A percentile compares a stretch with the other conserved stretches of the same genome.
phyloP scores from a whole-genome alignment of 73 alveolate species.

The Stentor coeruleus region DNA sequence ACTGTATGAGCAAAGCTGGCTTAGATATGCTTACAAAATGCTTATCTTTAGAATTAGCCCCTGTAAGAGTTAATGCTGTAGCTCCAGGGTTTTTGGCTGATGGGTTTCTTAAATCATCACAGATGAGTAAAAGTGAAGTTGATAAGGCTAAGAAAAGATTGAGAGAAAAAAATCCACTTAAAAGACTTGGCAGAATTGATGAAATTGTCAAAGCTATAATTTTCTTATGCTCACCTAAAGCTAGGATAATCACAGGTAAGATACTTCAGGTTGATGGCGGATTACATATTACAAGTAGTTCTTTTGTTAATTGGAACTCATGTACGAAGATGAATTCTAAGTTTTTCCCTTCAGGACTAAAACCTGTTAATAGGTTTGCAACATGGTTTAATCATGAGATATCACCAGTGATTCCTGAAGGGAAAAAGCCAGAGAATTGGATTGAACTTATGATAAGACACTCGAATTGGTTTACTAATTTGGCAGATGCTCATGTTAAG shows the following conservation, averaged over 20 bases:
- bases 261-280: conserved; percentile 91
- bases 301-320: conserved; percentile 6
- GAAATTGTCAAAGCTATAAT: conserved; percentile 80
- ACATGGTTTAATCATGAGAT: not conserved
- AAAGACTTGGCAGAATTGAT: conserved; percentile 67
- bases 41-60: conserved; percentile 75
- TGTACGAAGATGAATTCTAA: not conserved
- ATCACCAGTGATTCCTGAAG: not conserved
- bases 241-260: conserved; percentile 86
- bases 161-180: conserved; percentile 64
- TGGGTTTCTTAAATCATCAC: conserved; percentile 69
- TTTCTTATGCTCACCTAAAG: conserved; percentile 63
- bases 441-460: not conserved
- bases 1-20: conserved; percentile 87
- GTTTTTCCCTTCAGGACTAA: not conserved
- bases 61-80: conserved; percentile 89
- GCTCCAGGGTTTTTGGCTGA: conserved; percentile 74
- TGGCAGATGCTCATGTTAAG: conserved; percentile 22
- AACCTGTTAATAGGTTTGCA: not conserved
- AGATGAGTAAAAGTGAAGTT: conserved; percentile 62
- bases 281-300: conserved; percentile 50
- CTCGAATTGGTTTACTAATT: not conserved
- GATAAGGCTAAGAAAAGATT: conserved; percentile 57
- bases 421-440: not conserved
- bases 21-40: conserved; percentile 81